A percentile compares a stretch with the other conserved stretches of the same genome.
phyloP scores from a whole-genome alignment of 768 basidiomycete species.

The Cubamyces lactineus region DNA sequence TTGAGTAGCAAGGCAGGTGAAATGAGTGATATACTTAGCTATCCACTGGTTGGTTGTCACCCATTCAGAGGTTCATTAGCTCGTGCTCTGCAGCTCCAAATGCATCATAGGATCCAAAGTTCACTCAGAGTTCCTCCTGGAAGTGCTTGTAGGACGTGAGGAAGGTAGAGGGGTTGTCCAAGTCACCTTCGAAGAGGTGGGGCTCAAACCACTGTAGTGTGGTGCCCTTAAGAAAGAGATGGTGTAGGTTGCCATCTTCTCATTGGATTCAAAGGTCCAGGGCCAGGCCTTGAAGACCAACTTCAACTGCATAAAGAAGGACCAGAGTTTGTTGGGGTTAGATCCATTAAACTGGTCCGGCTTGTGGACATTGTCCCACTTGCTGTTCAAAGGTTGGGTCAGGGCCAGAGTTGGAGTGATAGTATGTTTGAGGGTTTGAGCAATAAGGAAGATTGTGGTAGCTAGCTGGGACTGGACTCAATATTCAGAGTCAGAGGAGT shows the following conservation, averaged over 20 bases:
- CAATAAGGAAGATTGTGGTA: neutral
- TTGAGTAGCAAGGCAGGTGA: too few species aligned
- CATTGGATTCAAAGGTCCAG: slow-evolving; percentile 4
- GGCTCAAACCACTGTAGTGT: slow-evolving; percentile 12
- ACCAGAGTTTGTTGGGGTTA: slow-evolving; percentile 16
- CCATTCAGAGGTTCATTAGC: slow-evolving; percentile 8
- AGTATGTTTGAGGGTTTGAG: neutral
- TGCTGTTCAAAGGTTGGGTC: too few species aligned
- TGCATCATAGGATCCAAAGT: slow-evolving; percentile 4
- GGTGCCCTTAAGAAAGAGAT: slow-evolving; percentile 15
- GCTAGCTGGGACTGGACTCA: neutral
- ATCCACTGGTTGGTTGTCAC: slow-evolving; percentile 15
- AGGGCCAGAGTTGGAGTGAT: neutral
- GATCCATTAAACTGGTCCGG: slow-evolving; percentile 21
- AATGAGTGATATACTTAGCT: slow-evolving; percentile 18
- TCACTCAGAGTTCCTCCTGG: slow-evolving; percentile 11
- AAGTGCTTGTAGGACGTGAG: slow-evolving; percentile 7
- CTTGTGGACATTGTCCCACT: slow-evolving; percentile 18
- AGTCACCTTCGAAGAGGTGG: slow-evolving; percentile 1
- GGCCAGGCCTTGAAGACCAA: slow-evolving; percentile 14
- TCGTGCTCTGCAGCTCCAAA: slow-evolving; percentile 11
- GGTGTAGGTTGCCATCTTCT: slow-evolving; percentile 13
- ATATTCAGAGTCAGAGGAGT: too few species aligned
- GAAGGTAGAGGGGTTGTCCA: neutral
- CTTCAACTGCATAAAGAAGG: slow-evolving; percentile 11